Evolutionary conservation across 208 protist genomes (phyloP), one percentile per base, ranked within the genome.

Genomic region (Novymonas esmeraldas): DNA sequence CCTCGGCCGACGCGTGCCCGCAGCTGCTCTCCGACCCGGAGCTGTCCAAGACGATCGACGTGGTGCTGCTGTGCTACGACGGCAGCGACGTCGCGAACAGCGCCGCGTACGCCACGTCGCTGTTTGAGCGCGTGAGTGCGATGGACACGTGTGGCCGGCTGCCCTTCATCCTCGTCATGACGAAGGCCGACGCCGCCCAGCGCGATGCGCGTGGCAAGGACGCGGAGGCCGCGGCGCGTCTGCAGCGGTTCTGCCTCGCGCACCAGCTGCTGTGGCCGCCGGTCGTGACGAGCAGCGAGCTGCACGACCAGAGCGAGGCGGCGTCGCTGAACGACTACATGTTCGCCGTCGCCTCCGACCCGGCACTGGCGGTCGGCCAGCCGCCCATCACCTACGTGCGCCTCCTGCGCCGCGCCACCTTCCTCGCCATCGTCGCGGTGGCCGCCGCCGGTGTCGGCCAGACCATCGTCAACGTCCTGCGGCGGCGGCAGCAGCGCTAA

Each of bases 161-260:
- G 55, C 89, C 92, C 0, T 92, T 89, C 70, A 54, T 97, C 14
- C 54, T 97, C n/a, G 85, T 94, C 14, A 83, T 85, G 76, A 97
- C 89, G 26, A 95, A 95, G 70, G 70, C 73, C 0, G 92, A 95
- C 31, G 56, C 70, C 6, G 33, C 73, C 13, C 58, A 38, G 11
- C 28, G 48, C 0, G 73, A 54, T 20, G 61, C 48, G 20, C 31
- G 2, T 13, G 26, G 24, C 13, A 45, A 67, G 10, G 55, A 45
- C 0, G 48, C 51, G 26, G 9, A 46, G 65, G 52, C 59, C 26
- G 61, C 20, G 18, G 22, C 13, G 34, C 49, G 18, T 57, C 56
- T 73, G 33, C 46, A 66, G 46, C 26, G 54, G 24, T 93, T 89
- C 69, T 92, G 85, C 41, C 55, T 68, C 22, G 60, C 75, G 14